phyloP scores from a whole-genome alignment of 805 yeast genomes.

The Yamadazyma tumulicola region DNA sequence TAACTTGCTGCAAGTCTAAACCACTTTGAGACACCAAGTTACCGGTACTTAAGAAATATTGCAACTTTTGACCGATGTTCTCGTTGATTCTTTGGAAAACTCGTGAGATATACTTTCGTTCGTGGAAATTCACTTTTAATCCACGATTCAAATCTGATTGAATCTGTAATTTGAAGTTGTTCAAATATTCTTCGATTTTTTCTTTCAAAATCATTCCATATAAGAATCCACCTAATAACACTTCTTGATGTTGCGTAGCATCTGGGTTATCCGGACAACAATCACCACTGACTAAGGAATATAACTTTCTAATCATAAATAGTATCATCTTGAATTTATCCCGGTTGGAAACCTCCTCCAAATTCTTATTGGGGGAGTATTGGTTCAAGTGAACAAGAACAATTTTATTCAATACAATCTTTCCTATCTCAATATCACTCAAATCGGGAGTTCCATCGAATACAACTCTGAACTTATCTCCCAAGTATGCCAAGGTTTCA shows the following conservation, averaged over 20 bases:
- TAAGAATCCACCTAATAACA: slow-evolving; percentile 89
- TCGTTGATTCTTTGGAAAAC: slow-evolving; percentile 80
- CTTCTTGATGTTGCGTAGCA: slow-evolving; percentile 98
- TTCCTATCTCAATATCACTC: slow-evolving; percentile 88
- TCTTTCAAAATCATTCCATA: slow-evolving; percentile 97
- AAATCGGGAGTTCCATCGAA: slow-evolving; percentile 85
- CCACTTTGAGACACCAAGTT: slow-evolving; percentile 96
- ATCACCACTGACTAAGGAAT: slow-evolving; percentile 93
- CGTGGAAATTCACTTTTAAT: slow-evolving; percentile 75
- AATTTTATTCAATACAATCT: slow-evolving; percentile 74
- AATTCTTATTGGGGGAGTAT: background rate
- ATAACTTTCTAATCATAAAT: slow-evolving; percentile 94
- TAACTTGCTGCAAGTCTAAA: slow-evolving; percentile 93
- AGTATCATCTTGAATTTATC: slow-evolving; percentile 86
- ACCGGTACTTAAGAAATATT: slow-evolving; percentile 94
- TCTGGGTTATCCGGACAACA: slow-evolving; percentile 98
- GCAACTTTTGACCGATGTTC: slow-evolving; percentile 91
- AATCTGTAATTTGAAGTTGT: slow-evolving; percentile 66
- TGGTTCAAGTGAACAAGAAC: slow-evolving; percentile 79
- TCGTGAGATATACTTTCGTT: slow-evolving; percentile 76
- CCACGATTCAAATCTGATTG: slow-evolving; percentile 80
- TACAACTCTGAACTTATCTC: slow-evolving; percentile 93
- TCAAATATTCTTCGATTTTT: slow-evolving; percentile 90
- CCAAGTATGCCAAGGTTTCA: slow-evolving; percentile 90
- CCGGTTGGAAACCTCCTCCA: slow-evolving; percentile 38